Base-by-base conservation (phyloP, 768 basidiomycete species). In the Tulasnella sp. region DNA sequence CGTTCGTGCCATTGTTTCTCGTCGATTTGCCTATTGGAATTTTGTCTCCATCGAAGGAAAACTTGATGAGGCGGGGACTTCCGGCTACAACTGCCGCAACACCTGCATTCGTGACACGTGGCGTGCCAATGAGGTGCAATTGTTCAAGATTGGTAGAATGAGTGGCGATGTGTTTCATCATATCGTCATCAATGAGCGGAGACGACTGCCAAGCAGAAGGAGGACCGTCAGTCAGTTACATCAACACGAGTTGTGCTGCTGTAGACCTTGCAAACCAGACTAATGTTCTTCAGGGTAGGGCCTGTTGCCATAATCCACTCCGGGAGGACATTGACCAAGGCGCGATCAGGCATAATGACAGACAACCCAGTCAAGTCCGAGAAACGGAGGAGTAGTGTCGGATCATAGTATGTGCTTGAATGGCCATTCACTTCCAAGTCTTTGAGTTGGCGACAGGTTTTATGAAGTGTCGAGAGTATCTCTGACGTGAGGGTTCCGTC, bases 371-470 rank as follows among this genome's bases (percentile, higher is more conserved):
- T 70, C 38, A 89, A 70, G 19, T 67, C 71, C n/a, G 66, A 70
- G 65, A 90, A 83, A 1, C 63, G 70, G 8, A 71, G 60, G 2
- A 91, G 73, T 3, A 79, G 63, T 1, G 52, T 51, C 0, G 84
- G 79, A 61, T 83, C 70, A 63, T 84, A 86, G 54, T 80, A 72
- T 42, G 65, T 62, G 44, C 75, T 74, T 63, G 74, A 74, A 53
- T 80, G 75, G 1, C 87, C 87, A 56, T 90, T 91, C 43, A 91
- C 77, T 66, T 87, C 84, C 2, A 90, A 70, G 50, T 81, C 80
- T 27, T 69, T 65, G 7, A 90, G 70, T 1, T 70, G 63, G 1
- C 67, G 63, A 19, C 73, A 77, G 10, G 66, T 48, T 4, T 69
- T 69, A 31, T 38, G 55, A 4, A 90, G 70, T 17, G 78, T 76